Conservation (phyloP, 164 flowering plant species). For the Protea cynaroides region DNA sequence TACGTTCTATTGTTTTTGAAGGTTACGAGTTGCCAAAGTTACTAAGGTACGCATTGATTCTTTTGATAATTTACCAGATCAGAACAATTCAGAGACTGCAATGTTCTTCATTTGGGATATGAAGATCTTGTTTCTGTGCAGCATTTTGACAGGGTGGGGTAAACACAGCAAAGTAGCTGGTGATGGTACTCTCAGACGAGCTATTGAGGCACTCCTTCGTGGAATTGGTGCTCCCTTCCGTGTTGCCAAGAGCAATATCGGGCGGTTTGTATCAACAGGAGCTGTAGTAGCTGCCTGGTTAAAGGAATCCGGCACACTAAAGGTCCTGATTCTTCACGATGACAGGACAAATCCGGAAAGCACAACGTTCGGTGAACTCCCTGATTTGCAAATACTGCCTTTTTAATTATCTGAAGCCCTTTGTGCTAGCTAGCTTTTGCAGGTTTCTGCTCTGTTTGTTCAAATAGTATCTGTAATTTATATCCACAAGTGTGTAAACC, state of each 20-base stretch:
- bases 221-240: conserved; percentile 88
- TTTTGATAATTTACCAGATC: neutral
- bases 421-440: neutral
- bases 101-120: neutral
- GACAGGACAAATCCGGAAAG: conserved; percentile 35
- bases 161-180: conserved; percentile 97
- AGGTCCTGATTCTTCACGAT: conserved; percentile 79
- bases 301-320: conserved; percentile 64
- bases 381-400: conserved; percentile 25
- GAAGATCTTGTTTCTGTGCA: conserved; percentile 24
- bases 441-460: neutral
- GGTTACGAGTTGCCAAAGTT: conserved; percentile 82
- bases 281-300: conserved; percentile 84
- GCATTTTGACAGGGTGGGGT: conserved; percentile 99
- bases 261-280: conserved; percentile 81
- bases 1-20: conserved; percentile 69
- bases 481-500: conserved; percentile 1
- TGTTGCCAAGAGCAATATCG: conserved; percentile 75
- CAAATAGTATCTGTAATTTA: conserved; percentile 3
- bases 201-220: conserved; percentile 65
- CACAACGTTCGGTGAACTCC: conserved; percentile 18
- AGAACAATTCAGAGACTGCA: no score
- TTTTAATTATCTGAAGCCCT: conserved; percentile 11
- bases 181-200: conserved; percentile 70
- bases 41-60: conserved; percentile 43